phyloP scores from a whole-genome alignment of 1,284 basidiomycete species.

The Trichosporon coremiiforme region DNA sequence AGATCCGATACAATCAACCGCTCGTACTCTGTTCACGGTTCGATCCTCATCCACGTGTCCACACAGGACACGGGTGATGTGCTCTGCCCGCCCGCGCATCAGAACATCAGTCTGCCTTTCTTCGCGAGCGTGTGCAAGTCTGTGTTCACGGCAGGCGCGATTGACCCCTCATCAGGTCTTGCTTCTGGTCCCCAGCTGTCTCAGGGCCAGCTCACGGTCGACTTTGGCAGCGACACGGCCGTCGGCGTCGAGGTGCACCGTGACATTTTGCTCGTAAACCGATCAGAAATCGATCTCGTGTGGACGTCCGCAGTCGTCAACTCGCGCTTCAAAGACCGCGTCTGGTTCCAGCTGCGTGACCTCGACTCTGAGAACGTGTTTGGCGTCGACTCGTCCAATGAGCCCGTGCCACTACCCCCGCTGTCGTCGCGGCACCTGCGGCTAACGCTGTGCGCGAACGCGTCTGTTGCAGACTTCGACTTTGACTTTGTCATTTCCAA shows the following conservation, averaged over 20 bases:
- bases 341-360: conserved; percentile 54
- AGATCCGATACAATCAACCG: conserved; percentile 46
- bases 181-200: conserved; percentile 42
- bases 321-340: conserved; percentile 45
- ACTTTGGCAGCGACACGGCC: conserved; percentile 52
- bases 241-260: conserved; percentile 47
- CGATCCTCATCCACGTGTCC: conserved; percentile 46
- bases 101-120: conserved; percentile 48
- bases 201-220: conserved; percentile 44
- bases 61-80: conserved; percentile 17
- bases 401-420: conserved; percentile 50
- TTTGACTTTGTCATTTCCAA: conserved; percentile 54
- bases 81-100: conserved; percentile 19
- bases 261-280: conserved; percentile 52
- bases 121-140: conserved; percentile 53
- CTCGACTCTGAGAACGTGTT: conserved; percentile 55
- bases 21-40: conserved; percentile 52
- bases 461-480: conserved; percentile 45
- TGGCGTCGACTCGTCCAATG: conserved; percentile 48
- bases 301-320: conserved; percentile 50
- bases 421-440: conserved; percentile 50
- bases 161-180: conserved; percentile 45
- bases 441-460: conserved; percentile 41
- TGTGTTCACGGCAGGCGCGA: conserved; percentile 48
- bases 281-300: conserved; percentile 52